These are phyloP conservation scores for Monosporascus sp. DNA, from an alignment of 2,329 filamentous ascomycete species.

Conservation along the genomic window DNA sequence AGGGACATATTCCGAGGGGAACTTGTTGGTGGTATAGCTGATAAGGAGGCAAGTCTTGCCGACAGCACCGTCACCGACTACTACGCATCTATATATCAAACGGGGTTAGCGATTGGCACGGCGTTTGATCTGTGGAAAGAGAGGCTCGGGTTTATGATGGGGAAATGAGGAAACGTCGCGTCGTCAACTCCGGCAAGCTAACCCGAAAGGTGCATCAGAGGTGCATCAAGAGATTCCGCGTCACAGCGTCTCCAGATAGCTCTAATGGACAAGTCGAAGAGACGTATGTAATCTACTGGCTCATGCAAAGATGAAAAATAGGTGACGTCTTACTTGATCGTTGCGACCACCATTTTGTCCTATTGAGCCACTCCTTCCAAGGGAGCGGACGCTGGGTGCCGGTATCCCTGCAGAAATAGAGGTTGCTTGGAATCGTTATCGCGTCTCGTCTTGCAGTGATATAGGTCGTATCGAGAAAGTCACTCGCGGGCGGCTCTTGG, in stretches of 20 bases:
- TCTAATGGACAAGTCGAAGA: not conserved
- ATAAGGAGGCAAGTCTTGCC: slow-evolving; percentile 99
- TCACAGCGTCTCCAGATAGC: not conserved
- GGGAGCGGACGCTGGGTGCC: slow-evolving; percentile 28
- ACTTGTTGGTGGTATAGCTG: slow-evolving; percentile 99
- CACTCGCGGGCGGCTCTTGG: too few species aligned
- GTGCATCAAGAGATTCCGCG: not conserved
- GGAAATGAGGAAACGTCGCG: slow-evolving; percentile 6
- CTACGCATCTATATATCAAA: slow-evolving; percentile 70
- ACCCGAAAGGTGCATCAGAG: too few species aligned
- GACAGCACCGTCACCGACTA: slow-evolving; percentile 98
- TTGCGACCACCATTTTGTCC: slow-evolving; percentile 56
- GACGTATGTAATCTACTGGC: not conserved
- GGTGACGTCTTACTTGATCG: slow-evolving; percentile 52
- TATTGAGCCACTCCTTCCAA: slow-evolving; percentile 32
- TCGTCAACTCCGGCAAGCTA: not conserved
- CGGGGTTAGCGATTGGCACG: slow-evolving; percentile 12
- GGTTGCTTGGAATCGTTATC: not conserved
- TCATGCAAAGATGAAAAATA: slow-evolving; percentile 13
- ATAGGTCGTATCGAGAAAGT: not conserved
- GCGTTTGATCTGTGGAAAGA: slow-evolving; percentile 2
- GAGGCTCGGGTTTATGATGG: slow-evolving; percentile 2
- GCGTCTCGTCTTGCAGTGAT: not conserved
- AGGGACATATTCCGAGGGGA: slow-evolving; percentile 98
- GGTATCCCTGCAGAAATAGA: slow-evolving; percentile 2